These are phyloP conservation scores for Dactylellina cionopaga DNA, from an alignment of 2,329 filamentous ascomycete genomes.

Conservation along the genomic window DNA sequence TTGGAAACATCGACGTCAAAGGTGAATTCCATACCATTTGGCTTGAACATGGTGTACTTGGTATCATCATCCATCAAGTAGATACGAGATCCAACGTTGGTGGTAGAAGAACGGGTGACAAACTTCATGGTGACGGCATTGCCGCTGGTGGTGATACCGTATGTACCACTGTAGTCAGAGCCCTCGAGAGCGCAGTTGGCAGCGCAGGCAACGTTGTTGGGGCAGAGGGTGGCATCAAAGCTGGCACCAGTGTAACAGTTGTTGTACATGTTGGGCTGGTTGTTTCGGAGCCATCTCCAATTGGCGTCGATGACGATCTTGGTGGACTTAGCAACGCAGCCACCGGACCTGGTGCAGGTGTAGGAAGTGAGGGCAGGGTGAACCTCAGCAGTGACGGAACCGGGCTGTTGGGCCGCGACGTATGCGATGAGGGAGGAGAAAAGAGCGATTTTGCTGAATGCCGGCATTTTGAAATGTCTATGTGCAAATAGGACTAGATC, in stretches of 20 bases:
- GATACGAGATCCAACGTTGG: slow-evolving; percentile 66
- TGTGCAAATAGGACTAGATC: slow-evolving; percentile 44
- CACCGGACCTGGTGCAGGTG: slow-evolving; percentile 65
- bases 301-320: slow-evolving; percentile 69
- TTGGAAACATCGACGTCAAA: slow-evolving; percentile 77
- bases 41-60: slow-evolving; percentile 73
- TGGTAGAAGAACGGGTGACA: slow-evolving; percentile 62
- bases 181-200: slow-evolving; percentile 69
- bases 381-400: slow-evolving; percentile 64
- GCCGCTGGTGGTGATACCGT: slow-evolving; percentile 66
- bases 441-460: slow-evolving; percentile 60
- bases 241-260: slow-evolving; percentile 70
- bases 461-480: slow-evolving; percentile 52
- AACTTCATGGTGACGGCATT: slow-evolving; percentile 65
- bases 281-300: slow-evolving; percentile 69
- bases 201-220: slow-evolving; percentile 65
- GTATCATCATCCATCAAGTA: slow-evolving; percentile 72
- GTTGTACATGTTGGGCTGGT: slow-evolving; percentile 61
- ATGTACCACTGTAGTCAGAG: slow-evolving; percentile 66
- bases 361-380: slow-evolving; percentile 68
- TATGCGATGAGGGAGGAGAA: slow-evolving; percentile 63
- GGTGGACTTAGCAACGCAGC: slow-evolving; percentile 66
- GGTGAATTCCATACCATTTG: slow-evolving; percentile 75
- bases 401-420: slow-evolving; percentile 66
- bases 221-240: slow-evolving; percentile 65